These are phyloP conservation scores for Dendrobium nobile DNA, from an alignment of 106 monocot species.

Conservation along the genomic window DNA sequence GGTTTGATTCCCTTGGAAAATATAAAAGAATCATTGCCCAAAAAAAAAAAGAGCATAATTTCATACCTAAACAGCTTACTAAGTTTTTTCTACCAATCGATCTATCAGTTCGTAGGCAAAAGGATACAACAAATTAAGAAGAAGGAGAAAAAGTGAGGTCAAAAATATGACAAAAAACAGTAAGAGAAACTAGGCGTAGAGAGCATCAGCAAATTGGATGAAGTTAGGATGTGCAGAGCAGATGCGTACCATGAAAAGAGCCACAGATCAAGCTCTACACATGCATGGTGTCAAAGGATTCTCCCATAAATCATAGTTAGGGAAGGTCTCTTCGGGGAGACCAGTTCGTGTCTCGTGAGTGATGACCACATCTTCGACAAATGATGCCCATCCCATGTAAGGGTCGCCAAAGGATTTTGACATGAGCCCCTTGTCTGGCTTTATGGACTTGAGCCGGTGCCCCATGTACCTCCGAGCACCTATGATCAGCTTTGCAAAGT, in stretches of 20 bases:
- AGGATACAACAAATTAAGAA: too few species aligned
- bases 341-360: slow-evolving; percentile 88
- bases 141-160: too few species aligned
- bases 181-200: too few species aligned
- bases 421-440: slow-evolving; percentile 96
- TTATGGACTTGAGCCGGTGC: slow-evolving; percentile 83
- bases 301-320: slow-evolving; percentile 89
- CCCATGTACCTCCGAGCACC: slow-evolving; percentile 87
- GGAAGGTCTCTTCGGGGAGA: slow-evolving; percentile 84
- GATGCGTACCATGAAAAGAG: background rate
- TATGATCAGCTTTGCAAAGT: slow-evolving; percentile 92
- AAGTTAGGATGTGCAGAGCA: too few species aligned
- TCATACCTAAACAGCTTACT: too few species aligned
- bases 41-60: too few species aligned
- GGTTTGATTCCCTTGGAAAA: too few species aligned
- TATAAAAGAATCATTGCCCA: too few species aligned
- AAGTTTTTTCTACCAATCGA: too few species aligned
- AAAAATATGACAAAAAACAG: too few species aligned
- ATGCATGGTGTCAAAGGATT: slow-evolving; percentile 94
- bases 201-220: too few species aligned
- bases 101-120: too few species aligned
- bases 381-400: slow-evolving; percentile 96
- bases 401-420: slow-evolving; percentile 93
- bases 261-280: slow-evolving; percentile 55
- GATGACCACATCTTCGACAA: slow-evolving; percentile 77